A percentile compares a stretch with the other conserved stretches of the same genome.
phyloP scores from a whole-genome alignment of 352 stramenopile genomes.

The Phytophthora sojae region DNA sequence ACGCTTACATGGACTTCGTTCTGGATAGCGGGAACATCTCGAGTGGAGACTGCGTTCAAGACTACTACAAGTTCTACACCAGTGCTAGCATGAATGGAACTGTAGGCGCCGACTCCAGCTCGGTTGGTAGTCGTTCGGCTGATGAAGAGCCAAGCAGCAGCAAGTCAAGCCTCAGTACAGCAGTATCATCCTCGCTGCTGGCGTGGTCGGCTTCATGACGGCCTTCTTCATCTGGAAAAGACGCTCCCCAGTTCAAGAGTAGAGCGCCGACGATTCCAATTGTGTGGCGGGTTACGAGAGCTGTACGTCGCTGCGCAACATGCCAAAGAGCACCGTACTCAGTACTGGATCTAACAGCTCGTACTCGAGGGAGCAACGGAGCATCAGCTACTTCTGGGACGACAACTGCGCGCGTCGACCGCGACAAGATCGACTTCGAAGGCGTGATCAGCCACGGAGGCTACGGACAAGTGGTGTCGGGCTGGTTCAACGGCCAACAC shows the following conservation, averaged over 20 bases:
- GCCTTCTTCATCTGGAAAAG: constrained; percentile 35
- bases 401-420: constrained; percentile 33
- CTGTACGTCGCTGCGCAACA: constrained; percentile 14
- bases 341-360: constrained; percentile 32
- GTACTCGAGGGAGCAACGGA: constrained; percentile 25
- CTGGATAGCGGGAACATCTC: constrained; percentile 32
- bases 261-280: constrained; percentile 1
- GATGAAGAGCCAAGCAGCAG: not conserved
- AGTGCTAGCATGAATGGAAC: constrained; percentile 9
- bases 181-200: constrained; percentile 21
- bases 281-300: constrained; percentile 8
- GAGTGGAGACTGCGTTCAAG: constrained; percentile 28
- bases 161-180: not conserved
- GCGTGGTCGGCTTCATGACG: constrained; percentile 26
- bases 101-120: not conserved
- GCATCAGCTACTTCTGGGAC: constrained; percentile 47
- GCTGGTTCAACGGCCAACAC: constrained; percentile 36
- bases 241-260: not conserved
- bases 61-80: constrained; percentile 40
- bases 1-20: constrained; percentile 10
- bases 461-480: constrained; percentile 30
- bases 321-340: constrained; percentile 19
- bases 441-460: constrained; percentile 30
- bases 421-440: constrained; percentile 35
- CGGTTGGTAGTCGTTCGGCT: not conserved